Evolutionary conservation across 805 yeast species (phyloP).

Genomic region (Schwanniomyces yamadae): DNA sequence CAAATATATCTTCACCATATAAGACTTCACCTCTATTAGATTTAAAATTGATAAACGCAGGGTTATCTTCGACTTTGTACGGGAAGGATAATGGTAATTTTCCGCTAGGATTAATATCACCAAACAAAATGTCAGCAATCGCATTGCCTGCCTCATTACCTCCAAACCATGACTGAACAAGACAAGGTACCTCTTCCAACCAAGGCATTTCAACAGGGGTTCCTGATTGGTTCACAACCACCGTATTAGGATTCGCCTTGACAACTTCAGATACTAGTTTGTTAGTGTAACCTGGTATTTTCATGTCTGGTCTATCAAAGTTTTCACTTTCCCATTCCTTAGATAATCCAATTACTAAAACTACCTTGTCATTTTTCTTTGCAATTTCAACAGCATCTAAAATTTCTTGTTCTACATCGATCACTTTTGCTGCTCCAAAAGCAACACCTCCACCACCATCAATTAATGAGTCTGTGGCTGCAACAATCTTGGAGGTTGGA

Average conservation of each 20-base stretch:
- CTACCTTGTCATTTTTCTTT: conserved; percentile 26
- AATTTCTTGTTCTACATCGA: conserved; percentile 24
- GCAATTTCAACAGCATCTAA: conserved; percentile 24
- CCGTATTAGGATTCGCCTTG: conserved; percentile 27
- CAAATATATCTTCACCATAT: conserved; percentile 33
- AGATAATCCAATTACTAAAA: conserved; percentile 25
- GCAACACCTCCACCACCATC: conserved; percentile 22
- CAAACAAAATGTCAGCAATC: conserved; percentile 33
- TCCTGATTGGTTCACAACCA: conserved; percentile 33
- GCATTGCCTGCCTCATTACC: conserved; percentile 34
- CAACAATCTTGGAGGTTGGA: conserved; percentile 23
- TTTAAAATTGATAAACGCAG: conserved; percentile 27
- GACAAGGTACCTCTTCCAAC: conserved; percentile 20
- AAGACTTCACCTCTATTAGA: conserved; percentile 30
- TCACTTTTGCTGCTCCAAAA: conserved; percentile 21
- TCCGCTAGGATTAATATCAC: conserved; percentile 33
- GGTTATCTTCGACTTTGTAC: conserved; percentile 21
- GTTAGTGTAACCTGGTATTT: conserved; percentile 28
- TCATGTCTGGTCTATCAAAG: conserved; percentile 27
- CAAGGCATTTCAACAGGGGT: conserved; percentile 38
- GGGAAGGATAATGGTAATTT: conserved; percentile 27
- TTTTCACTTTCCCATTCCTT: conserved; percentile 34
- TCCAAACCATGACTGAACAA: conserved; percentile 37
- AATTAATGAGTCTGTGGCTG: conserved; percentile 12
- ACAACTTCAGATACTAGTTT: conserved; percentile 21